These are phyloP conservation scores for Raddia guianensis DNA, from an alignment of 176 grass and related monocot species.

Conservation along the genomic window DNA sequence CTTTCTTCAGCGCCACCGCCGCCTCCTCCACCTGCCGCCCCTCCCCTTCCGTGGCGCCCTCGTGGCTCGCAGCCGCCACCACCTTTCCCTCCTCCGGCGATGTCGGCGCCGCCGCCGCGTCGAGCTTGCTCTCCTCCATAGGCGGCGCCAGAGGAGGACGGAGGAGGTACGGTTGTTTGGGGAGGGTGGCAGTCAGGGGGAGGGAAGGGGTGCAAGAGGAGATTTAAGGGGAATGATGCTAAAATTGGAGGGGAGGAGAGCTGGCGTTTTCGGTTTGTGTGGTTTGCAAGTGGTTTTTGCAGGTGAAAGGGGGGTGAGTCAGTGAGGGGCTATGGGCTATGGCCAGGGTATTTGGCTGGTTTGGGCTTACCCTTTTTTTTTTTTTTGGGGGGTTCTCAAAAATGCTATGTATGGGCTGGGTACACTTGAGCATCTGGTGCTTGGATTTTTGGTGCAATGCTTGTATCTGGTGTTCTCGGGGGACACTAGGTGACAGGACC, in stretches of 20 bases:
- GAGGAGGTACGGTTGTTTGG: neutral
- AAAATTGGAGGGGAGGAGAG: constrained; percentile 43
- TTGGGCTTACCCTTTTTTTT: neutral
- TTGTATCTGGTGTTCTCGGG: constrained; percentile 5
- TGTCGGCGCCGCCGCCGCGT: neutral
- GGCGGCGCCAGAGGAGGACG: neutral
- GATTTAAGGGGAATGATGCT: constrained; percentile 41
- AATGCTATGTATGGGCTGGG: neutral
- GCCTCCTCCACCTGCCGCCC: neutral
- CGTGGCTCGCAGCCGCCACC: neutral
- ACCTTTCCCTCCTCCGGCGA: constrained; percentile 3
- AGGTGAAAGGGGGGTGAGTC: constrained; percentile 13
- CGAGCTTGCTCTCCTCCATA: constrained; percentile 38
- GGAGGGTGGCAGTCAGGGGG: neutral
- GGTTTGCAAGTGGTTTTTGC: constrained; percentile 55
- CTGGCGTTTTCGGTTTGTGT: constrained; percentile 46
- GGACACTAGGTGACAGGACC: neutral
- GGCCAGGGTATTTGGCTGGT: constrained; percentile 7
- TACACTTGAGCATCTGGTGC: constrained; percentile 30
- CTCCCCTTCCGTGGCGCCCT: neutral
- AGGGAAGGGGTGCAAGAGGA: neutral
- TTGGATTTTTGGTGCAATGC: neutral
- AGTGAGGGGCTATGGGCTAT: constrained; percentile 5
- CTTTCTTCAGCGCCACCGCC: constrained; percentile 60
- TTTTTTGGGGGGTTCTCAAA: neutral